Evolutionary conservation across 805 yeast genomes (phyloP).

Genomic region (Teunomyces stri): DNA sequence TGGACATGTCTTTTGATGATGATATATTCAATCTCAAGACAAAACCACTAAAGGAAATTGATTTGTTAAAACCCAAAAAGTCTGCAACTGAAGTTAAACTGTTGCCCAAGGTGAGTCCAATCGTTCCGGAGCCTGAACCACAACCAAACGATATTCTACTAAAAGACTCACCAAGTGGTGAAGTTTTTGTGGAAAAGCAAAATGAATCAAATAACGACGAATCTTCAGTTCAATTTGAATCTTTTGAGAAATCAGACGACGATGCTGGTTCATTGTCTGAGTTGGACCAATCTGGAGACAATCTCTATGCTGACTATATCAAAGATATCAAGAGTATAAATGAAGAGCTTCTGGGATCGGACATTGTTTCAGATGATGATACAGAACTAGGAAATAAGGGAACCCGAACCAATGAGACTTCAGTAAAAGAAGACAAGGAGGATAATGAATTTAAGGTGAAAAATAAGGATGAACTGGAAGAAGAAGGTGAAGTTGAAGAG

Average conservation of each 20-base stretch:
- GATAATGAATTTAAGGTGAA: not conserved
- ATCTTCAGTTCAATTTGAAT: not conserved
- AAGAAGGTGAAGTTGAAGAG: not conserved
- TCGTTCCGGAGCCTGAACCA: conserved; percentile 1
- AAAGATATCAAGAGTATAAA: conserved; percentile 17
- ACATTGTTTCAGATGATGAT: conserved; percentile 2
- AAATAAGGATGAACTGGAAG: not conserved
- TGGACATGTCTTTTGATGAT: conserved; percentile 14
- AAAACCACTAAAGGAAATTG: not conserved
- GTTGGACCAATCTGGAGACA: not conserved
- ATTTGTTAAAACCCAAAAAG: not conserved
- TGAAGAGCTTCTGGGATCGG: conserved; percentile 12
- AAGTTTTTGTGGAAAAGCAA: not conserved
- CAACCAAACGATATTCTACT: not conserved
- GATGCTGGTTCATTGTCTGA: conserved; percentile 1
- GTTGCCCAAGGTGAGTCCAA: conserved; percentile 4
- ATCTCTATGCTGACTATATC: conserved; percentile 13
- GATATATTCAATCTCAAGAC: conserved; percentile 6
- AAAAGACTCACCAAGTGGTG: not conserved
- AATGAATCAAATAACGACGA: not conserved
- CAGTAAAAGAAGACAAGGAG: not conserved
- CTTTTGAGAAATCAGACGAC: not conserved
- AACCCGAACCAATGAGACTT: too few species aligned
- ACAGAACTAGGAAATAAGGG: not conserved
- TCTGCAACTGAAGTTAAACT: conserved; percentile 7